Evolutionary conservation across 1,139 yeast genomes (phyloP).

Genomic region (Debaryomyces singareniensis): DNA sequence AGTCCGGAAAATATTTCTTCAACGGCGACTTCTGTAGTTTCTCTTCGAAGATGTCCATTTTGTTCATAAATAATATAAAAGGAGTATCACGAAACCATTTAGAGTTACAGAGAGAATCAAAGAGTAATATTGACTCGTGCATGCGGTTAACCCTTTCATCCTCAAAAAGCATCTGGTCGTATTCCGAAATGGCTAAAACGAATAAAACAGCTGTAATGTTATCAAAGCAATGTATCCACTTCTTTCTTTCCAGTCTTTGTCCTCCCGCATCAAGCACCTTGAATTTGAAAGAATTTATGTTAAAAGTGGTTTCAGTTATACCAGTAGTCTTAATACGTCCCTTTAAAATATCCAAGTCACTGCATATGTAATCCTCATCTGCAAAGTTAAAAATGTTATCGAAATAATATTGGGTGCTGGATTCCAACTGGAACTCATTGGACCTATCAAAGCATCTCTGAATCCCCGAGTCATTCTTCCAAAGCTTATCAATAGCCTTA

Average conservation of each 20-base stretch:
- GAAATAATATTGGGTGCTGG: slow-evolving; percentile 73
- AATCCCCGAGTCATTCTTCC: slow-evolving; percentile 68
- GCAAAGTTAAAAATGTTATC: slow-evolving; percentile 61
- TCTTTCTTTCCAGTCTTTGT: slow-evolving; percentile 85
- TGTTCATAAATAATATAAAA: slow-evolving; percentile 81
- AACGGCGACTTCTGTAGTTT: slow-evolving; percentile 65
- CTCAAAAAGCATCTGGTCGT: slow-evolving; percentile 87
- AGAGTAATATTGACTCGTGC: slow-evolving; percentile 82
- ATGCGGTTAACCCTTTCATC: slow-evolving; percentile 85
- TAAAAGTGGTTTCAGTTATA: slow-evolving; percentile 79
- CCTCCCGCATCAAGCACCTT: slow-evolving; percentile 96
- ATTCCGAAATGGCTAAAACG: slow-evolving; percentile 89
- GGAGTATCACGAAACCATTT: slow-evolving; percentile 84
- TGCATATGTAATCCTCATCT: slow-evolving; percentile 58
- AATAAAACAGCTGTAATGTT: slow-evolving; percentile 84
- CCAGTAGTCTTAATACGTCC: slow-evolving; percentile 97
- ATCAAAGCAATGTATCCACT: slow-evolving; percentile 96
- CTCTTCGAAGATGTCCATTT: slow-evolving; percentile 71
- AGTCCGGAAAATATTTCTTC: slow-evolving; percentile 67
- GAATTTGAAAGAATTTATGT: slow-evolving; percentile 59
- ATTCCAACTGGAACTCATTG: slow-evolving; percentile 77
- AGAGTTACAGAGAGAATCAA: slow-evolving; percentile 81
- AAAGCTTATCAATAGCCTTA: slow-evolving; percentile 55
- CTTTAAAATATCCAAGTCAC: slow-evolving; percentile 76
- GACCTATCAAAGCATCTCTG: slow-evolving; percentile 53